Base-by-base conservation (phyloP, 2,329 filamentous ascomycete genomes). In the Trichoderma arundinaceum region DNA sequence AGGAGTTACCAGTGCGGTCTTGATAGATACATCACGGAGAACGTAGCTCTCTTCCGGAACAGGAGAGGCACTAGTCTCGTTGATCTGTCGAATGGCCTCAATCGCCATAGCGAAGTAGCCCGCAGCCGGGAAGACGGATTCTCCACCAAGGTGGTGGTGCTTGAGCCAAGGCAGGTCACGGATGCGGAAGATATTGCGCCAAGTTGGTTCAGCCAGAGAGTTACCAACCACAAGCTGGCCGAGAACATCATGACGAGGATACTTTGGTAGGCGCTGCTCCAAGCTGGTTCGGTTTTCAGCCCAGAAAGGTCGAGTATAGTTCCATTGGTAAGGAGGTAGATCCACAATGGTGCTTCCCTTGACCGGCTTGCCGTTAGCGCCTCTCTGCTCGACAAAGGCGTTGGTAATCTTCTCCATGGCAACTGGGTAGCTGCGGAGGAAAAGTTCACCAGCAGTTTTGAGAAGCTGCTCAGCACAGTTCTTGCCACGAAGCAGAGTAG, bases 111-210 rank as follows among this genome's bases (percentile, higher is more conserved):
- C 73, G 0, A 82, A 59, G 69, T 81, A 83, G 0, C 75, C 81
- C 0, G 81, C 77, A 1, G 71, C 78, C 0, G 83, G 82, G 61
- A 82, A 83, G 6, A 84, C 72, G 8, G 76, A 72, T 48, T 80
- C 71, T 19, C 81, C 84, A 68, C 87, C 84, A 69, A 88, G 81
- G 65, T 76, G 76, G 74, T 88, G 86, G 69, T 86, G 82, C 53
- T 82, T 77, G 12, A 86, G 76, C 77, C 87, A 88, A 3, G 87
- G 82, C 0, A 83, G 71, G 67, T 84, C 81, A 41, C 80, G 77
- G 3, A 80, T 67, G 10, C 78, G 77, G 48, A 84, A 71, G 43
- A 83, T 78, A 67, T 83, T 82, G 60, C 81, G 75, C 82, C 82
- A 84, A 1, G 76, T 80, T 1, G 72, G 71, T 33, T 79, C 74